A percentile compares a stretch with the other conserved stretches of the same genome.
These are phyloP conservation scores for Russula sp. DNA, from an alignment of 768 basidiomycete species.

Conservation along the genomic window DNA sequence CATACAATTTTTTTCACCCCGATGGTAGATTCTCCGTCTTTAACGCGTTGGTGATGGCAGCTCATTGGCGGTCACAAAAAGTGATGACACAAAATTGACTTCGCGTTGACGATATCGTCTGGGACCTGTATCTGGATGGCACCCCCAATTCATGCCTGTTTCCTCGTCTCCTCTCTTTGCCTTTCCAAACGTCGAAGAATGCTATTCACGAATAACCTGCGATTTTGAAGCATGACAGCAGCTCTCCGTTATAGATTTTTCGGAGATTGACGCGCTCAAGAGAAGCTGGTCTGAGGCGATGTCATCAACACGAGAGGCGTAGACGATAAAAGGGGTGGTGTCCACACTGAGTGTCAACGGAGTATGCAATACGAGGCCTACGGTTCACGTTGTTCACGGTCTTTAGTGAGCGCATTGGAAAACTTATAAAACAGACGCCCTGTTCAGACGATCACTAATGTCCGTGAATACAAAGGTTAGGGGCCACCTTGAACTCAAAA, in stretches of 20 bases:
- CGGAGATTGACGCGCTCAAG: conserved; percentile 46
- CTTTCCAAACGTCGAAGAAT: conserved; percentile 41
- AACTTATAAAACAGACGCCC: conserved; percentile 44
- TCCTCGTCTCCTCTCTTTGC: conserved; percentile 34
- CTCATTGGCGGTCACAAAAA: conserved; percentile 49
- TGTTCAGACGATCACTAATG: neutral
- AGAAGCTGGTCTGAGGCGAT: conserved; percentile 39
- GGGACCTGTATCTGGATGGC: neutral
- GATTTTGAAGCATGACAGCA: conserved; percentile 37
- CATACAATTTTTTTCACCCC: conserved; percentile 10
- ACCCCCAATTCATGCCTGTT: conserved; percentile 6
- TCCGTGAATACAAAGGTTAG: neutral
- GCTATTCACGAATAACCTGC: conserved; percentile 33
- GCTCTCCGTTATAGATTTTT: conserved; percentile 37
- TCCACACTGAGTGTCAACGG: conserved; percentile 46
- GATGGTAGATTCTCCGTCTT: conserved; percentile 33
- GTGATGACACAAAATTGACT: conserved; percentile 42
- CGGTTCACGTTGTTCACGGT: conserved; percentile 43
- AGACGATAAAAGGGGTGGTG: no score
- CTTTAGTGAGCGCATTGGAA: conserved; percentile 34
- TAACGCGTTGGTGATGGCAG: conserved; percentile 36
- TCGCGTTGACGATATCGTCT: neutral
- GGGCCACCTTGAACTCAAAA: conserved; percentile 42
- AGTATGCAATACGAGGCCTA: conserved; percentile 25
- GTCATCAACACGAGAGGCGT: neutral